Evolutionary conservation across 352 stramenopile species (phyloP).

Genomic region (Halophytophthora batemanensis): DNA sequence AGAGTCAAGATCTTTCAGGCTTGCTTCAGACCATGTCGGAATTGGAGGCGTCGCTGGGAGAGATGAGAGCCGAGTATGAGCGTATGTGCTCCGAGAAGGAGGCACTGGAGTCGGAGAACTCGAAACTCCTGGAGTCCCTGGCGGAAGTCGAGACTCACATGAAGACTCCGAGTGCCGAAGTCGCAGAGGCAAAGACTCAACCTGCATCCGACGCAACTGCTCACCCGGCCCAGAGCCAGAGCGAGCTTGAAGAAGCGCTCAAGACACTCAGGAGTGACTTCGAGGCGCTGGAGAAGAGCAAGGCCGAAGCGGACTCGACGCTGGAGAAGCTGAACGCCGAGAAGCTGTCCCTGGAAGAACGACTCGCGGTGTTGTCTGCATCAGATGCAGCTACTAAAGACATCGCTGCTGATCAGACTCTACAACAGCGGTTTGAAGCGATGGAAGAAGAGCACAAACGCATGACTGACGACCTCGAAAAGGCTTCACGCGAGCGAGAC

Average conservation of each 20-base stretch:
- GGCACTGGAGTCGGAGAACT: not conserved
- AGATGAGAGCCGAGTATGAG: too few relatives aligned
- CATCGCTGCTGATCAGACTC: not conserved
- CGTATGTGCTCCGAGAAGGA: too few relatives aligned
- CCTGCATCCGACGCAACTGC: not conserved
- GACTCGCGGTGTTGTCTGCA: not conserved
- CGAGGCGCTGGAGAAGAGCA: slow-evolving; percentile 8
- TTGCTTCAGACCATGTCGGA: too few relatives aligned
- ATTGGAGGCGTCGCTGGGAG: too few relatives aligned
- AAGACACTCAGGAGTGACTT: slow-evolving; percentile 12
- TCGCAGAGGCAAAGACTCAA: slow-evolving; percentile 11
- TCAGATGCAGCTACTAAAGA: slow-evolving; percentile 1
- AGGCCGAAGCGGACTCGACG: not conserved
- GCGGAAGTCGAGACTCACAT: slow-evolving; percentile 10
- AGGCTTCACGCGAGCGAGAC: slow-evolving; percentile 27
- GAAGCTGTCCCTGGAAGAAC: slow-evolving; percentile 1
- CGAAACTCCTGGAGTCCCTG: not conserved
- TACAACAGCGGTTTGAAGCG: slow-evolving; percentile 8
- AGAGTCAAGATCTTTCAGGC: too few relatives aligned
- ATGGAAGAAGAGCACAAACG: slow-evolving; percentile 21
- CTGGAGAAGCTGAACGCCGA: not conserved
- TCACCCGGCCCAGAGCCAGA: slow-evolving; percentile 1
- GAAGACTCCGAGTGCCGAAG: slow-evolving; percentile 8
- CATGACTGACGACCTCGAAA: slow-evolving; percentile 28
- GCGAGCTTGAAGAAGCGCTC: slow-evolving; percentile 8